These are phyloP conservation scores for Stagonosporopsis cucurbitacearum DNA, from an alignment of 2,329 filamentous ascomycete genomes.

Conservation along the genomic window DNA sequence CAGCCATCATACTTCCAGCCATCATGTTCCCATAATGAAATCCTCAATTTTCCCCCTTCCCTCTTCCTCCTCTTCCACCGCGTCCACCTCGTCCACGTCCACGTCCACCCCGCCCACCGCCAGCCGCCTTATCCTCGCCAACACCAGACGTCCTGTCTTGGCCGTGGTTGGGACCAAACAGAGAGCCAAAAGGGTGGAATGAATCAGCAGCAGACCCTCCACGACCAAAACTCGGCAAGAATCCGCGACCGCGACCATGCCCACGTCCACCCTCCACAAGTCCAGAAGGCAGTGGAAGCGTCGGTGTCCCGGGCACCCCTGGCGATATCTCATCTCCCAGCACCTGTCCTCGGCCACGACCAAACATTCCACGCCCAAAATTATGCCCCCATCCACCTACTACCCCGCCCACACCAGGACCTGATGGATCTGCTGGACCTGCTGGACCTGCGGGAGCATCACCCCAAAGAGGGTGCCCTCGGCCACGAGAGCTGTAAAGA, in stretches of 20 bases:
- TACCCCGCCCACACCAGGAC: background rate
- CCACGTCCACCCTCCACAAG: background rate
- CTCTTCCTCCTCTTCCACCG: background rate
- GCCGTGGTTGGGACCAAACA: background rate
- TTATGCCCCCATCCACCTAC: background rate
- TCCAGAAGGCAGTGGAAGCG: background rate
- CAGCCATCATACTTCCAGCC: background rate
- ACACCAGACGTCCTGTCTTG: background rate
- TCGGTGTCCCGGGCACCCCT: background rate
- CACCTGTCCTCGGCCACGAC: conserved; percentile 2
- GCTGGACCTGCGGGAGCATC: background rate
- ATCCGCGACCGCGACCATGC: background rate
- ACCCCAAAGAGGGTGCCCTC: background rate
- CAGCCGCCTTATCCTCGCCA: background rate
- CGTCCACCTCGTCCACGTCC: conserved; percentile 4
- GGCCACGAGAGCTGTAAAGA: background rate
- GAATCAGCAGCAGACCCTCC: too few species aligned
- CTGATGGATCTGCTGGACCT: background rate
- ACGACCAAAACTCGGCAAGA: background rate
- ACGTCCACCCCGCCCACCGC: background rate
- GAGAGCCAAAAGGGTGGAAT: too few species aligned
- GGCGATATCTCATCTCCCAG: background rate
- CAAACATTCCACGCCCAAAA: background rate
- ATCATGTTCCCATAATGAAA: background rate
- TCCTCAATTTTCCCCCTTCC: background rate